These are phyloP conservation scores for Mycena vitilis DNA, from an alignment of 768 basidiomycete species.

Conservation along the genomic window DNA sequence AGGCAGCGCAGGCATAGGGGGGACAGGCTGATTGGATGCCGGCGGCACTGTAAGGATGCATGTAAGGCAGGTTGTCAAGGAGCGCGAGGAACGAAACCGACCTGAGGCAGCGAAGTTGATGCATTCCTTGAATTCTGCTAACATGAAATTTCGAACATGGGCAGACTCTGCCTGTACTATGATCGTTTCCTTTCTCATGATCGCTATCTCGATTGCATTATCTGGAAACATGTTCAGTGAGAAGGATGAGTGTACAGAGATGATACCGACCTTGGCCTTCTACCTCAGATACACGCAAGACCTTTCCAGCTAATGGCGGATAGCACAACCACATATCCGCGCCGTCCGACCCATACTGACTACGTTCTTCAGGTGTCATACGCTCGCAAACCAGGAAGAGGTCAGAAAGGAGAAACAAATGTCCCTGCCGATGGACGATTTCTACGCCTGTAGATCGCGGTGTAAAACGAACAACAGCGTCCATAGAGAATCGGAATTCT, in stretches of 20 bases:
- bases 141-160: slow-evolving; percentile 69
- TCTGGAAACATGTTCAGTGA: slow-evolving; percentile 54
- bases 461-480: slow-evolving; percentile 80
- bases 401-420: slow-evolving; percentile 92
- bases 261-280: slow-evolving; percentile 65
- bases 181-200: slow-evolving; percentile 91
- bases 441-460: slow-evolving; percentile 81
- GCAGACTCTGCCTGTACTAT: slow-evolving; percentile 70
- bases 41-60: slow-evolving; percentile 58
- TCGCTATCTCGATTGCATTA: slow-evolving; percentile 76
- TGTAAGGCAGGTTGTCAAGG: slow-evolving; percentile 18
- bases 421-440: slow-evolving; percentile 80
- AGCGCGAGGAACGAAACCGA: slow-evolving; percentile 53
- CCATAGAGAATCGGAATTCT: slow-evolving; percentile 76
- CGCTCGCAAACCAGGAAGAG: slow-evolving; percentile 91
- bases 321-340: slow-evolving; percentile 94
- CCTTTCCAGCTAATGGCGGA: slow-evolving; percentile 95
- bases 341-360: slow-evolving; percentile 60
- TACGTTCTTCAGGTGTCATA: slow-evolving; percentile 75
- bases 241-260: slow-evolving; percentile 1
- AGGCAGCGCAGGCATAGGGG: slow-evolving; percentile 65
- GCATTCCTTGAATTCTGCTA: slow-evolving; percentile 82
- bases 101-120: slow-evolving; percentile 82
- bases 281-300: slow-evolving; percentile 77
- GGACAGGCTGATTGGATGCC: slow-evolving; percentile 71